Evolutionary conservation across 805 yeast genomes (phyloP), one percentile per base, ranked within the genome.

Genomic region (Zygosaccharomyces gambellarensis): DNA sequence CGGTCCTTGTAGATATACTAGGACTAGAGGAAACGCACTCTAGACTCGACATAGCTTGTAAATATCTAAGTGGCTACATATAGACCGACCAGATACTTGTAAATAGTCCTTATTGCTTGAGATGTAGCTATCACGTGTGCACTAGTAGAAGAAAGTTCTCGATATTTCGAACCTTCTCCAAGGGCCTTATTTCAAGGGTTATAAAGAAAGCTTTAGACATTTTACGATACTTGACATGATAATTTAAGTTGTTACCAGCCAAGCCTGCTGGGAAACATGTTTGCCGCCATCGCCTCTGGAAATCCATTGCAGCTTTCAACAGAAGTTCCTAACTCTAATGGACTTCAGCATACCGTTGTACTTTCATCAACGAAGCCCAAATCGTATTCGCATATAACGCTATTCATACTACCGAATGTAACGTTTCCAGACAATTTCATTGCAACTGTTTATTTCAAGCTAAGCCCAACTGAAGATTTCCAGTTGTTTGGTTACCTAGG

Each of bases 381-480:
- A 29, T 60, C 63, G 4, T 63, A 67, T 39, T 85, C 90, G 40
- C 95, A 89, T 64, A 75, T 94, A 36, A 86, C 96, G 0, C 72
- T 94, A 3, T 94, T 94, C 64, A 70, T 90, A 43, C 75, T 94
- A 1, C 99, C 99, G 0, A 87, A 88, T 54, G 79, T 86, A 3
- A 81, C 79, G 36, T 72, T 80, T 45, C 96, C 90, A 48, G 78
- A 80, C 1, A 78, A 78, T 42, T 85, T 74, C 58, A 81, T 92
- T 1, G 98, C 97, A 0, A 75, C 92, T 38, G 87, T 94, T 2
- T 94, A 85, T 67, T 92, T 89, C 68, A 96, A 92, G 64, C 70
- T 90, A 46, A 90, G 90, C 11, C 73, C 74, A 1, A 56, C 59
- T 10, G 72, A 71, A 48, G 75, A 84, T 28, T 87, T 85, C 67